These are phyloP conservation scores for Candida albicans DNA, from an alignment of 1,139 yeast genomes.

Conservation along the genomic window DNA sequence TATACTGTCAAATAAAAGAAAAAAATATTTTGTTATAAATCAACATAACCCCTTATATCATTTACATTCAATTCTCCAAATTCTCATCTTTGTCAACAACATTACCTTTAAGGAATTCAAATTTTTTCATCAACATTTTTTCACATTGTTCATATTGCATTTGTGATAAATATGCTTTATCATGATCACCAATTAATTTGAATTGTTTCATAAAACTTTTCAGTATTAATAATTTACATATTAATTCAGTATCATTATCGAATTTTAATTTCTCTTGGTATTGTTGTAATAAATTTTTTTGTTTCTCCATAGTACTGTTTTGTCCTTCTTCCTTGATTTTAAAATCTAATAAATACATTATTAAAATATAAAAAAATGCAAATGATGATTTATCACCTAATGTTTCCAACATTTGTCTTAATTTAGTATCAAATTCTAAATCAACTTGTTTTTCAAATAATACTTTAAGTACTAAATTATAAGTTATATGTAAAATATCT, in stretches of 20 bases:
- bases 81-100: constrained; percentile 5
- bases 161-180: constrained; percentile 24
- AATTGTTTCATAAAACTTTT: constrained; percentile 19
- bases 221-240: constrained; percentile 23
- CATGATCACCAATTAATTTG: constrained; percentile 22
- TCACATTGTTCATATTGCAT: constrained; percentile 21
- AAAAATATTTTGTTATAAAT: too few species aligned
- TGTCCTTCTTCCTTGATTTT: not conserved
- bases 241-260: constrained; percentile 10
- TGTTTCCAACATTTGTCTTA: not conserved
- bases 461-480: constrained; percentile 6
- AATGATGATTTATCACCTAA: constrained; percentile 6
- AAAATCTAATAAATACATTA: constrained; percentile 5
- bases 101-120: constrained; percentile 16
- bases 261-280: constrained; percentile 1
- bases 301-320: constrained; percentile 2
- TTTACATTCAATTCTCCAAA: too few species aligned
- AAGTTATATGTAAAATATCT: constrained; percentile 15
- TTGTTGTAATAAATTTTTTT: not conserved
- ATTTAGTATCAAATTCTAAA: not conserved
- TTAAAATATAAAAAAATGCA: constrained; percentile 2
- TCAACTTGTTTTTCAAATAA: constrained; percentile 1
- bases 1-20: too few species aligned
- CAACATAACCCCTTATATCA: too few species aligned
- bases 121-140: constrained; percentile 18